Percentiles rank a stretch among this genome's conserved stretches.
These are phyloP conservation scores for Musa acuminata DNA, from an alignment of 176 grass and related monocot species.

Conservation along the genomic window DNA sequence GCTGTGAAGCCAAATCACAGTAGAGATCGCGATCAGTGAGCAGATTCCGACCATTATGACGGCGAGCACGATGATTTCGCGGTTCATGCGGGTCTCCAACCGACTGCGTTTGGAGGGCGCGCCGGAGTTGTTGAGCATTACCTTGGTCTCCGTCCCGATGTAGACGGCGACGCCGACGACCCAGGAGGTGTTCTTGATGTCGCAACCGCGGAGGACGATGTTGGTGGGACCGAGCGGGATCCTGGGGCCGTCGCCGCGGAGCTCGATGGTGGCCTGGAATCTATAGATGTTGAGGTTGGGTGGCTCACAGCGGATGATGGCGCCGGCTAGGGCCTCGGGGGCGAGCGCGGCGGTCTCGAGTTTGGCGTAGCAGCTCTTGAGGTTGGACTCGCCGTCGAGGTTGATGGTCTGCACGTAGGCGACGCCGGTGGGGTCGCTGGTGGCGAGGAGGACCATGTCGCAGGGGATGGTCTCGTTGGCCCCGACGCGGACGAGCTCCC, in stretches of 20 bases:
- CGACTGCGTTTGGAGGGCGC: conserved; percentile 58
- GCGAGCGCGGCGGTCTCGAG: conserved; percentile 42
- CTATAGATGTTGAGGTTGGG: conserved; percentile 13
- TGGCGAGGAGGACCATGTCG: conserved; percentile 67
- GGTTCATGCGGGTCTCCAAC: conserved; percentile 74
- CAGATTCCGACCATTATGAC: conserved; percentile 51
- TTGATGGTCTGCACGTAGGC: conserved; percentile 88
- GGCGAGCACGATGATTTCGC: conserved; percentile 70
- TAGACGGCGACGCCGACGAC: conserved; percentile 10
- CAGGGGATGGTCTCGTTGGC: conserved; percentile 57
- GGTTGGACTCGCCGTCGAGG: conserved; percentile 81
- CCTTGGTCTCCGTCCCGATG: conserved; percentile 51
- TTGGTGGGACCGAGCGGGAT: conserved; percentile 19
- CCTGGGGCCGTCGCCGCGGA: neutral
- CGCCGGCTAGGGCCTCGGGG: too few relatives aligned
- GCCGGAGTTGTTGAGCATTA: conserved; percentile 79
- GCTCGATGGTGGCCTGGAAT: conserved; percentile 1
- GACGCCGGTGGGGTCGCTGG: conserved; percentile 61
- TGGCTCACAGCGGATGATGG: conserved; percentile 5
- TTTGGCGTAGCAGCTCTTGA: conserved; percentile 74
- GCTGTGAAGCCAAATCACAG: conserved; percentile 50
- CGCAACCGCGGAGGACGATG: conserved; percentile 14
- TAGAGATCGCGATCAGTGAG: conserved; percentile 35
- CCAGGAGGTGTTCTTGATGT: conserved; percentile 18
- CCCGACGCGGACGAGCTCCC: conserved; percentile 48